Evolutionary conservation across 768 basidiomycete genomes (phyloP), one percentile per base, ranked within the genome.

Genomic region (Strobilomyces echinocephalus): DNA sequence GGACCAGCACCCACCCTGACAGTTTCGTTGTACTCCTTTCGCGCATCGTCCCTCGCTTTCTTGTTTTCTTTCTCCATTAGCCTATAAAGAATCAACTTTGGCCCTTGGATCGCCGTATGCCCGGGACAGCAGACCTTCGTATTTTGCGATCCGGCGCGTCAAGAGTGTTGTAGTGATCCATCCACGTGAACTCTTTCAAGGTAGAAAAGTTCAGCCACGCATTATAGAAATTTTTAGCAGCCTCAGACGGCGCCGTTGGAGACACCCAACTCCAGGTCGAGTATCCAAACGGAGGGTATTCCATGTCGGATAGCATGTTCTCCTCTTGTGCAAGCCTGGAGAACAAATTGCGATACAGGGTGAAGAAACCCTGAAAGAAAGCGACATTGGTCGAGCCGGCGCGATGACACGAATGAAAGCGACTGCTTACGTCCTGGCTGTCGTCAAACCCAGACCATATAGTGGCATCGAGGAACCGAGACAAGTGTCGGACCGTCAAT

Each of bases 21-120:
- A 5, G 86, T 87, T 38, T 97, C 95, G 63, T 93, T 97, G 70
- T 95, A 98, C 55, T 98, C 95, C 64, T 82, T 81, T 36, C 88
- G 80, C 7, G 88, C 87, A 36, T 92, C 88, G 28, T 97, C 92
- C 14, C 94, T 79, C 3, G 84, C 83, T 65, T 94, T 94, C 70
- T 89, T 91, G 70, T 99, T 98, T 59, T 97, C 97, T 62, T 85
- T 91, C 66, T 98, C 97, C 88, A 98, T 94, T 43, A 92, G 64
- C 61, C 91, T 91, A 33, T 14, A 30, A 14, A 34, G 40, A 18
- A 42, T 61, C 28, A 51, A 40, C 14, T n/a, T 45, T 6, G 21
- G 11, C 3, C 26, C 33, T 33, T 9, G 8, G 18, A 34, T 16
- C 16, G 24, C 28, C 36, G 36, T 18, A 43, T 20, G 33, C 18